Evolutionary conservation across 1,284 basidiomycete genomes (phyloP), one percentile per base, ranked within the genome.

Genomic region (Moesziomyces sp.): DNA sequence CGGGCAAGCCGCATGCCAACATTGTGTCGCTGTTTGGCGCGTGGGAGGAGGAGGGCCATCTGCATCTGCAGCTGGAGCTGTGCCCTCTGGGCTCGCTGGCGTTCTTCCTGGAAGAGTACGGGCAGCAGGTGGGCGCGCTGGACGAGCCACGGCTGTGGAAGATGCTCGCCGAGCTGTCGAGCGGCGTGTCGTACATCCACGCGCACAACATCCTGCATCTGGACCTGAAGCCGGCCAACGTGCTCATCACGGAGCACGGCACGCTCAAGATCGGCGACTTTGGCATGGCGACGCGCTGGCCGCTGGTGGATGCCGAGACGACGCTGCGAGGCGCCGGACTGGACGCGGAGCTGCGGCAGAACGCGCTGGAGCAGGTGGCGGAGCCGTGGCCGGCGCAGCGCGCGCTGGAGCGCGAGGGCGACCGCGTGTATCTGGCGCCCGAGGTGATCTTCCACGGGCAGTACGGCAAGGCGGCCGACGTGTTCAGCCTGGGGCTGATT

Each of bases 261-360:
- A 90, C 92, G 28, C 91, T 99, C 86, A 97, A 95, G 87, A 95
- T 99, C 82, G 94, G 94, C 16, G 97, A 99, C 85, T 99, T 99
- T 87, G 97, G 97, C n/a, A 74, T 84, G 76, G 83, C 83, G 3
- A 78, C 79, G 9, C 63, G 83, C 30, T 84, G 83, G 83, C 83
- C 82, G 0, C 66, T 71, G 18, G 66, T 68, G 44, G 74, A 76
- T 35, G 65, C 80, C 13, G 63, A 66, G 24, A 78, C 72, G 43
- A 80, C 82, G 21, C 61, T 83, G 44, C 40, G 63, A 6, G 81
- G 82, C 14, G 80, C 82, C 8, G 70, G 62, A 4, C 35, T 84
- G 45, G 73, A 70, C n/a, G 48, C 56, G 35, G 56, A 46, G 57
- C 33, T 40, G 35, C 43, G 30, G n/a, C 43, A 38, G 35, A 52